Evolutionary conservation across 805 yeast species (phyloP), one percentile per base, ranked within the genome.

Genomic region (Schwanniomyces vanrijiae): DNA sequence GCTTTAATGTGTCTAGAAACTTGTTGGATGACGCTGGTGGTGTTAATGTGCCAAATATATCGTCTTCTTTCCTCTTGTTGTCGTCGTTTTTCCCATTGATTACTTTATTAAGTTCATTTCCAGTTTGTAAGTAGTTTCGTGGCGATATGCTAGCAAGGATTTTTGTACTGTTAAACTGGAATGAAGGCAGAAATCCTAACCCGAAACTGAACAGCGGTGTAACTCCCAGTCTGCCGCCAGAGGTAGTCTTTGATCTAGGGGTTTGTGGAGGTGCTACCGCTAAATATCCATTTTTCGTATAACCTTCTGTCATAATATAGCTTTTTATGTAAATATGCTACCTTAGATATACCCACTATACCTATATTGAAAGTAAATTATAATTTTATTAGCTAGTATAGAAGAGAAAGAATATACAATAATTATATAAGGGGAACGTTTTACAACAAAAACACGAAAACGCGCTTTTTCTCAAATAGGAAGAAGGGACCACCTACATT

Each of bases 141-240:
- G 75, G 74, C 10, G 75, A 69, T 5, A 65, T 54, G n/a, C 64
- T 49, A 41, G 55, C 54, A 19, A 68, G 51, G 18, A 60, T 39
- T 46, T 57, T 55, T 38, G 55, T 53, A 25, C 35, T 42, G 42
- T 63, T 56, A 52, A 71, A 66, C 33, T 64, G 68, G 53, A 71
- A 69, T n/a, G 74, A 68, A 11, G 77, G 76, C 73, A 68, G 74
- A 42, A 71, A 68, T 31, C 69, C 70, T 25, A 71, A 52, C 6
- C 75, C 72, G 49, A 71, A 69, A 24, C 68, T 58, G 54, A 70
- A 69, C 6, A 71, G 59, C 1, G 73, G 71, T 10, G 72, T 66
- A 44, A 56, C 48, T 18, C 53, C 51, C 11, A 47, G 28, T 26
- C 43, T 37, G 25, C 44, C 46, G 20, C 18, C 40, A 25, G 28